Conservation (phyloP, 2,329 filamentous ascomycete species). For the Fusarium sterilihyphosum region DNA sequence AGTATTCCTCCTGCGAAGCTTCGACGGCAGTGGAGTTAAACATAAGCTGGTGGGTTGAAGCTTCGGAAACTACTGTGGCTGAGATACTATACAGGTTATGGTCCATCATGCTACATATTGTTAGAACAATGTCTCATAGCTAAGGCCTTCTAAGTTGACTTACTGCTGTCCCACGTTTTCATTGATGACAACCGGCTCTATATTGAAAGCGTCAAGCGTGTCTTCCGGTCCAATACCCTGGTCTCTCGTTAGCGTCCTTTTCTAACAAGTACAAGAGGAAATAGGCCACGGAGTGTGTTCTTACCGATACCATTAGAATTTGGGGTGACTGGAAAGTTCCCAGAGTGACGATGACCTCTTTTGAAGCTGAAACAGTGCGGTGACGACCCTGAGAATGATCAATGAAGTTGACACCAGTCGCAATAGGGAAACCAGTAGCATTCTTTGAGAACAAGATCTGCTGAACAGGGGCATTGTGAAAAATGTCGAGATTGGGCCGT, state of each 20-base stretch:
- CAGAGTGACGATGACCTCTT: constrained; percentile 3
- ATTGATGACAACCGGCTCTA: constrained; percentile 9
- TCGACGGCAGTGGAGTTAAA: background rate
- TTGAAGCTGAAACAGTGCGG: background rate
- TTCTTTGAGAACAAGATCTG: background rate
- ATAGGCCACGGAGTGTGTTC: background rate
- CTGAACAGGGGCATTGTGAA: constrained; percentile 5
- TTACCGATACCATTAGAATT: constrained; percentile 7
- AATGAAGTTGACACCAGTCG: constrained; percentile 1
- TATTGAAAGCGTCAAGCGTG: background rate
- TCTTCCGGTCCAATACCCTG: background rate
- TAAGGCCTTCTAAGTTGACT: rapidly evolving
- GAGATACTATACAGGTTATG: constrained; percentile 14
- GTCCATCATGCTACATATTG: background rate
- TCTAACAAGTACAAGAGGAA: rapidly evolving
- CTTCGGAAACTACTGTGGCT: background rate
- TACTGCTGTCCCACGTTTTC: constrained; percentile 17
- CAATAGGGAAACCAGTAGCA: background rate
- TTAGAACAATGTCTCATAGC: rapidly evolving
- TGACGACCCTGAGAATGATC: background rate
- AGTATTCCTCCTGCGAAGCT: background rate
- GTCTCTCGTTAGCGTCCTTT: background rate
- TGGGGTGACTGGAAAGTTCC: constrained; percentile 10
- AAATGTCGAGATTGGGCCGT: background rate
- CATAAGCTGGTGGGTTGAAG: background rate